Conservation (phyloP, 129 eudicot genomes). For the Calendula officinalis region DNA sequence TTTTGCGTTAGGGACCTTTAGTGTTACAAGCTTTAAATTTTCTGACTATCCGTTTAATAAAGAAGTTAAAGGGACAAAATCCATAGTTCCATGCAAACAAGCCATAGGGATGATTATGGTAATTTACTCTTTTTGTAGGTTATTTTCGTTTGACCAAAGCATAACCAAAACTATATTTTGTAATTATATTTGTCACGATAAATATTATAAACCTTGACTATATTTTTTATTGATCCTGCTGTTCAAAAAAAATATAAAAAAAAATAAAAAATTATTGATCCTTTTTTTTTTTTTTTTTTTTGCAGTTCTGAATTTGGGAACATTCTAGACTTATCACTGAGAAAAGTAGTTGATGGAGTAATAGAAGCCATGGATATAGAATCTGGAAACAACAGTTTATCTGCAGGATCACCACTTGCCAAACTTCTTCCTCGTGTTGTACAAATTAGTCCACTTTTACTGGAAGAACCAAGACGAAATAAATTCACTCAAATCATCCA, state of each 20-base stretch:
- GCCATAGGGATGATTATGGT: no score
- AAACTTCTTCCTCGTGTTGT: constrained; percentile 68
- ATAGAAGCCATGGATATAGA: constrained; percentile 58
- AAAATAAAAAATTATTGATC: no score
- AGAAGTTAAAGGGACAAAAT: no score
- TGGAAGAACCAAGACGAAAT: constrained; percentile 60
- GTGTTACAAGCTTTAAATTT: no score
- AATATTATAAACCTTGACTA: background rate
- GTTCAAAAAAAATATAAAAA: no score
- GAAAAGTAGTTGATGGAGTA: constrained; percentile 54
- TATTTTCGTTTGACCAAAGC: no score
- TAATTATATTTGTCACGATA: background rate
- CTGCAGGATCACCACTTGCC: constrained; percentile 64
- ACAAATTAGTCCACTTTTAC: constrained; percentile 54
- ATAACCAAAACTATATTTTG: background rate
- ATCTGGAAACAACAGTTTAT: constrained; percentile 42
- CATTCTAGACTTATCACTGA: constrained; percentile 62
- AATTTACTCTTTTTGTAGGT: no score
- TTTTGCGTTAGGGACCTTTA: no score
- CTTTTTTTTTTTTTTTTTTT: background rate
- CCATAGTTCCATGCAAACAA: no score
- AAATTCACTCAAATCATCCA: constrained; percentile 56
- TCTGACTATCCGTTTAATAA: no score
- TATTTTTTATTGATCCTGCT: background rate
- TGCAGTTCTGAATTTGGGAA: constrained; percentile 71